A percentile compares a stretch with the other conserved stretches of the same genome.
phyloP scores from a whole-genome alignment of 495 filamentous ascomycete genomes.

The Aspergillus conjunctus region DNA sequence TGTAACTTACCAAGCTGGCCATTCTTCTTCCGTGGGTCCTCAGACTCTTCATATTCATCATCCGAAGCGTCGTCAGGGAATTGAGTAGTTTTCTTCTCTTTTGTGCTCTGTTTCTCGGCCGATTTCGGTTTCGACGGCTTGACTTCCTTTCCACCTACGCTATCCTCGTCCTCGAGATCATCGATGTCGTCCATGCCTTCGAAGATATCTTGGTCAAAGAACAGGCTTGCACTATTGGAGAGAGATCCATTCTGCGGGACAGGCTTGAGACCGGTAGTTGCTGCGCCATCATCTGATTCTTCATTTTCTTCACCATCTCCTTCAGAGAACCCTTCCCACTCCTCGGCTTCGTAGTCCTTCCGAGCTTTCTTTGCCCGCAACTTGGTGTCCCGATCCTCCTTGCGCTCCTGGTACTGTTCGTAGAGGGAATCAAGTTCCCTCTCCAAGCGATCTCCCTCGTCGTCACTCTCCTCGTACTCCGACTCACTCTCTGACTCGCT shows the following conservation, averaged over 20 bases:
- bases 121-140: constrained; percentile 23
- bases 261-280: constrained; percentile 47
- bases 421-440: constrained; percentile 84
- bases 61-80: constrained; percentile 52
- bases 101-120: constrained; percentile 33
- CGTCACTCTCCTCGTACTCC: constrained; percentile 65
- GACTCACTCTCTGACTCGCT: constrained; percentile 63
- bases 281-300: constrained; percentile 56
- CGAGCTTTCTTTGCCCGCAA: constrained; percentile 85
- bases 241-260: constrained; percentile 54
- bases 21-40: constrained; percentile 67
- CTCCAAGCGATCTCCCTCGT: constrained; percentile 81
- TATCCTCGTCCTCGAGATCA: constrained; percentile 32
- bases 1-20: constrained; percentile 64
- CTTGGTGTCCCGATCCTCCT: constrained; percentile 77
- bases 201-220: constrained; percentile 97
- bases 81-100: constrained; percentile 57
- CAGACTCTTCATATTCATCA: constrained; percentile 65
- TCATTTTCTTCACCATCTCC: constrained; percentile 55
- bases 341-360: constrained; percentile 78
- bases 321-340: constrained; percentile 90
- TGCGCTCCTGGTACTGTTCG: constrained; percentile 78
- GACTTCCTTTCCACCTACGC: constrained; percentile 7
- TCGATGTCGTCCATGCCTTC: constrained; percentile 66
- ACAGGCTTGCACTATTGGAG: constrained; percentile 79